Evolutionary conservation across 31 red algal species (phyloP), one percentile per base, ranked within the genome.

Genomic region (Endocladia muricata): DNA sequence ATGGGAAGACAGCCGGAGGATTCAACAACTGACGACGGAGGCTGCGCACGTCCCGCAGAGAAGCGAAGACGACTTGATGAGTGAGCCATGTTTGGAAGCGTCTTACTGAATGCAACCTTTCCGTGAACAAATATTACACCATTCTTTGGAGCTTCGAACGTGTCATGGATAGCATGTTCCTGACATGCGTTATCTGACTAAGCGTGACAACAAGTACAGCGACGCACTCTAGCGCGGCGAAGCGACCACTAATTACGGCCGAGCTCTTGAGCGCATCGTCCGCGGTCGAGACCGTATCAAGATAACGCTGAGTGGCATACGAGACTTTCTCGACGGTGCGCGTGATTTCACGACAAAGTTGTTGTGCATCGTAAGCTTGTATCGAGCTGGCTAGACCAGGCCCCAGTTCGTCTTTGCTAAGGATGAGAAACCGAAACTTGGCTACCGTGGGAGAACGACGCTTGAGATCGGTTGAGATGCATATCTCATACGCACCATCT

Each of bases 141-240:
- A 76, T 85, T 58, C 81, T 72, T 51, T 76, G 81, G 39, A 74
- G 60, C 68, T 47, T 85, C 30, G 60, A 72, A 43, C 81, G 81
- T n/a, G 44, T 67, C 5, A 48, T 41, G 25, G 59, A 74, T 22
- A 85, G 29, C 38, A 85, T 68, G 36, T 85, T 85, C 28, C 81
- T 69, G 23, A 85, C 41, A 60, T 75, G 57, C 2, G 58, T 65
- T 0, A 85, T 59, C 64, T 85, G 81, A 74, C 40, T 51, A 3
- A 85, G 28, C 3, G 81, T 60, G 17, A 62, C 81, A 41, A 73
- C 21, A 28, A 85, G 44, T 40, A 73, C 81, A 19, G 81, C 81
- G 23, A 85, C 70, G 44, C 67, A 85, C 70, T 85, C 67, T 22
- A 85, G 44, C 5, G 68, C 81, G 23, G 68, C 69, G 38, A 85